phyloP scores from a whole-genome alignment of 1,284 basidiomycete genomes.

The Ceratobasidium sp. region DNA sequence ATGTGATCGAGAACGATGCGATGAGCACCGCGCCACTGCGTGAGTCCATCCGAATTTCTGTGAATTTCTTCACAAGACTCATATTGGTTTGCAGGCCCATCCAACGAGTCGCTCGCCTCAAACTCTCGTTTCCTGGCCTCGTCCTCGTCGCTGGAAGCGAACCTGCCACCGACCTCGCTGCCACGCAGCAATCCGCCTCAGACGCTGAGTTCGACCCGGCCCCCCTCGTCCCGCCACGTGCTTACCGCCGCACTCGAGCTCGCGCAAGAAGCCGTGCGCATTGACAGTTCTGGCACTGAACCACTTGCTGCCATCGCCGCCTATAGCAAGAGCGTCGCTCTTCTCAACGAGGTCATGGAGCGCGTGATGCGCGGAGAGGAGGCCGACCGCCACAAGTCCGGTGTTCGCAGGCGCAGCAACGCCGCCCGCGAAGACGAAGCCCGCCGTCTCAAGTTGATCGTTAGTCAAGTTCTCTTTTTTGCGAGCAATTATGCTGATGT shows the following conservation, averaged over 20 bases:
- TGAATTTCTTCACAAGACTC: too few species aligned
- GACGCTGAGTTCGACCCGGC: constrained; percentile 45
- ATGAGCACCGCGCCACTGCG: too few species aligned
- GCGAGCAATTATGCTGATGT: constrained; percentile 38
- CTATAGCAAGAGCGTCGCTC: constrained; percentile 81
- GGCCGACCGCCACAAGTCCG: constrained; percentile 67
- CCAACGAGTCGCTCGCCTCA: constrained; percentile 32
- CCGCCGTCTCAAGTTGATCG: constrained; percentile 79
- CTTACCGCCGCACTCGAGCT: constrained; percentile 81
- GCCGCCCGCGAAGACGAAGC: constrained; percentile 88
- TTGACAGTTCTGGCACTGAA: constrained; percentile 83
- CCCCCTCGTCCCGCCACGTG: constrained; percentile 79
- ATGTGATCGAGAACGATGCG: too few species aligned
- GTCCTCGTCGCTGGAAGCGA: too few species aligned
- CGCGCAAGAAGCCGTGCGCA: constrained; percentile 81
- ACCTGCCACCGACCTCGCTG: constrained; percentile 22
- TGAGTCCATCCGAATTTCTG: too few species aligned
- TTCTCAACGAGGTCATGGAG: constrained; percentile 88
- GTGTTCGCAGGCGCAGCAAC: constrained; percentile 72
- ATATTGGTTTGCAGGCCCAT: constrained; percentile 33
- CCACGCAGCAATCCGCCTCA: constrained; percentile 28
- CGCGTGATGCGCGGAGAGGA: constrained; percentile 82
- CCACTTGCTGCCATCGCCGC: constrained; percentile 82
- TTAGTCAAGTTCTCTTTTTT: constrained; percentile 58
- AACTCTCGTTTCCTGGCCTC: constrained; percentile 17